These are phyloP conservation scores for Boletus rubroflammeus DNA, from an alignment of 768 basidiomycete species.

Conservation along the genomic window DNA sequence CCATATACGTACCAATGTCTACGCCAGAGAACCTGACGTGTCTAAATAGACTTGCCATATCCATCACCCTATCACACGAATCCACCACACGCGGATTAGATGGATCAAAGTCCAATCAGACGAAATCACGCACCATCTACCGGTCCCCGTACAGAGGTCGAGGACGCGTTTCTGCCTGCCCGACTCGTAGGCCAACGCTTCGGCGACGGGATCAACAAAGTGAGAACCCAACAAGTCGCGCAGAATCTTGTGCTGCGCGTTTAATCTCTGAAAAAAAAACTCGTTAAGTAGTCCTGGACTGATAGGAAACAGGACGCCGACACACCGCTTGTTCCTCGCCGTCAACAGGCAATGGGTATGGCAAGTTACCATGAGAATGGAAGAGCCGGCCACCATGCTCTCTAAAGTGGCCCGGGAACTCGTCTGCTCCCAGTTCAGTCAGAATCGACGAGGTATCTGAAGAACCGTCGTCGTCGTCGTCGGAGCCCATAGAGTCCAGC, in stretches of 20 bases:
- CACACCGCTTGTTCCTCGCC: slow-evolving; percentile 63
- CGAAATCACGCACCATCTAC: slow-evolving; percentile 54
- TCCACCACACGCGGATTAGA: slow-evolving; percentile 11
- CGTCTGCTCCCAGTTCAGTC: slow-evolving; percentile 46
- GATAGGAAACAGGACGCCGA: slow-evolving; percentile 1
- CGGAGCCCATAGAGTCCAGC: slow-evolving; percentile 8
- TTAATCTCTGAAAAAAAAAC: slow-evolving; percentile 44
- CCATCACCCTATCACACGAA: slow-evolving; percentile 55
- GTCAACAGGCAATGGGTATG: slow-evolving; percentile 75
- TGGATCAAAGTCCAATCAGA: slow-evolving; percentile 16
- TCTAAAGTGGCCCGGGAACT: slow-evolving; percentile 58
- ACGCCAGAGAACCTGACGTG: slow-evolving; percentile 63
- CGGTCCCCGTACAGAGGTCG: slow-evolving; percentile 76
- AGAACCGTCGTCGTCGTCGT: slow-evolving; percentile 32
- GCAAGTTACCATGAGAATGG: slow-evolving; percentile 57
- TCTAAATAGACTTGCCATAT: slow-evolving; percentile 67
- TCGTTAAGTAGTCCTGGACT: neutral
- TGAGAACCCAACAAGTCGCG: slow-evolving; percentile 50
- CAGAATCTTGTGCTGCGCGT: slow-evolving; percentile 47
- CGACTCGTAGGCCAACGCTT: slow-evolving; percentile 42
- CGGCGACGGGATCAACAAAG: slow-evolving; percentile 57
- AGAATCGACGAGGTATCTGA: slow-evolving; percentile 44
- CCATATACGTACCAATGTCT: slow-evolving; percentile 61
- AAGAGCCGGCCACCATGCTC: slow-evolving; percentile 62
- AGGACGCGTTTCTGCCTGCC: slow-evolving; percentile 51